Evolutionary conservation across 345 rosid genomes (phyloP).

Genomic region (Kandelia obovata): DNA sequence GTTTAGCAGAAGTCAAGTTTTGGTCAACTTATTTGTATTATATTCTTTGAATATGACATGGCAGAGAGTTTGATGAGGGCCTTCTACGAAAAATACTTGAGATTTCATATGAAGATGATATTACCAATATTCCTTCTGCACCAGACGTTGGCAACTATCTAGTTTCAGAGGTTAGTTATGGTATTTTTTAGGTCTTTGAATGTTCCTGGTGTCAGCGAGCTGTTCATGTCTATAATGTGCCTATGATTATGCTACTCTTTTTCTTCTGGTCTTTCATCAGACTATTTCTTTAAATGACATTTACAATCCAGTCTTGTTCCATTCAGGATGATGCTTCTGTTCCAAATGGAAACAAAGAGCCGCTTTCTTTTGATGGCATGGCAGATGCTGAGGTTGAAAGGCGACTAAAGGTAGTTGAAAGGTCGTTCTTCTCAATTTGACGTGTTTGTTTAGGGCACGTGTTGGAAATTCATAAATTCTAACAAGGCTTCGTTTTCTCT

Average conservation of each 20-base stretch:
- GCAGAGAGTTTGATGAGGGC: conserved; percentile 92
- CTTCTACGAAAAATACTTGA: conserved; percentile 72
- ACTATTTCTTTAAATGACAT: conserved; percentile 10
- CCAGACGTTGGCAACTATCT: conserved; percentile 96
- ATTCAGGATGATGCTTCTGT: conserved; percentile 71
- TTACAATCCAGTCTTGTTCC: conserved; percentile 20
- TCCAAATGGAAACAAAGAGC: conserved; percentile 64
- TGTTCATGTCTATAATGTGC: background rate
- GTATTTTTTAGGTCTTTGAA: background rate
- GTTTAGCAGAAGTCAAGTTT: conserved; percentile 10
- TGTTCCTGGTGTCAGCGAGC: conserved; percentile 7
- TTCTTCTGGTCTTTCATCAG: background rate
- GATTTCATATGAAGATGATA: conserved; percentile 83
- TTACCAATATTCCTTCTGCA: conserved; percentile 61
- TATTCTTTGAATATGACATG: conserved; percentile 15
- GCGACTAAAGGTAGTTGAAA: conserved; percentile 63
- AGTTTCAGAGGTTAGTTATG: conserved; percentile 77
- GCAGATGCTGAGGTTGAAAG: conserved; percentile 84
- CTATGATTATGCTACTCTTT: background rate
- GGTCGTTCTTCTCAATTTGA: conserved; percentile 7
- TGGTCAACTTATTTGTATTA: conserved; percentile 16
- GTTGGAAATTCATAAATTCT: background rate
- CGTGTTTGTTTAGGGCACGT: background rate
- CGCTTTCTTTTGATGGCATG: conserved; percentile 74
- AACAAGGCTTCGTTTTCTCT: background rate